Percentiles rank a stretch among this genome's conserved stretches.
Conservation (phyloP, 805 yeast species). For the Starmerella tilneyi region DNA sequence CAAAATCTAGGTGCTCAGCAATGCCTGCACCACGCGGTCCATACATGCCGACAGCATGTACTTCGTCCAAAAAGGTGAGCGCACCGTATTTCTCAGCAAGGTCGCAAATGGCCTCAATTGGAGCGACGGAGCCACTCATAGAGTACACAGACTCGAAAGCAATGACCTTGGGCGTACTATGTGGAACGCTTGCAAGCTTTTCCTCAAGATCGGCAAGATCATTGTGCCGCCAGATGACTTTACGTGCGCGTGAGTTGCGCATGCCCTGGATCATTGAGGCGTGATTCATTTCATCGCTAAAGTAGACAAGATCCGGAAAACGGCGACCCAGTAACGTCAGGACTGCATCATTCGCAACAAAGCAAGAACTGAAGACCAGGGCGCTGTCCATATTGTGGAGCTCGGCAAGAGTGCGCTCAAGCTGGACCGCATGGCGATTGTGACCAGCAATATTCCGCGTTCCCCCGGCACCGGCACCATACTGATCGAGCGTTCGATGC, state of each 20-base stretch:
- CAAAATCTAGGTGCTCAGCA: constrained; percentile 90
- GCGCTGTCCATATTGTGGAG: constrained; percentile 93
- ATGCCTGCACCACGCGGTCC: constrained; percentile 99
- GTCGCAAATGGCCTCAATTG: constrained; percentile 84
- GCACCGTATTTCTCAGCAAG: constrained; percentile 97
- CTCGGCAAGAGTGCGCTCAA: constrained; percentile 80
- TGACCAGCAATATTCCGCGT: constrained; percentile 98
- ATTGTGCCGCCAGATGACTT: constrained; percentile 87
- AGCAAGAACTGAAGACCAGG: constrained; percentile 88
- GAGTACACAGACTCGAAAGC: constrained; percentile 97
- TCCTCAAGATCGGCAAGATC: constrained; percentile 74
- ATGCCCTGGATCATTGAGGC: constrained; percentile 98
- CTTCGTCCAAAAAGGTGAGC: constrained; percentile 92
- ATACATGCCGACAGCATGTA: constrained; percentile 97
- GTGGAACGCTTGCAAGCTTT: constrained; percentile 68
- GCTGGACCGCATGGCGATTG: constrained; percentile 73
- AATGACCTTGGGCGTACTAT: constrained; percentile 81
- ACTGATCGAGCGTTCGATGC: constrained; percentile 69
- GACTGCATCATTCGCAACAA: constrained; percentile 93
- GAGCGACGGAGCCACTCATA: constrained; percentile 96
- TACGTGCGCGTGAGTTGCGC: constrained; percentile 74
- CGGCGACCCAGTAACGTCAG: constrained; percentile 83
- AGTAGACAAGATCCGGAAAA: constrained; percentile 78
- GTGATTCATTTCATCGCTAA: constrained; percentile 87
- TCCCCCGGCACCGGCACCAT: constrained; percentile 99